Conservation (phyloP, 1,284 basidiomycete genomes). For the Microbotryomycetes sp. region DNA sequence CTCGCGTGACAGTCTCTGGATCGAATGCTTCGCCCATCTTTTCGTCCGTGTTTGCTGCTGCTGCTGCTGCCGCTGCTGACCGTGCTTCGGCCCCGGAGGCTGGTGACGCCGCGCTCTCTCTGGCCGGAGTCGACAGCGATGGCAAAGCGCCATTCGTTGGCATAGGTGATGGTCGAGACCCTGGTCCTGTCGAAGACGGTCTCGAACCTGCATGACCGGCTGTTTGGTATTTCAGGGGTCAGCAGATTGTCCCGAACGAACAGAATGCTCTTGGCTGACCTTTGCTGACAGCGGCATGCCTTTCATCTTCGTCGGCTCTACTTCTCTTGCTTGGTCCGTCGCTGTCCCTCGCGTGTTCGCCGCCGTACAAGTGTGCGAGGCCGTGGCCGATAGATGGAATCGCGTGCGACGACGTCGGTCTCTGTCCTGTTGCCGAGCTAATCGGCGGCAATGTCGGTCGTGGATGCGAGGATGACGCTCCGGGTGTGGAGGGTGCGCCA, state of each 20-base stretch:
- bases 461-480: constrained; percentile 37
- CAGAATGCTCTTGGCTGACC: no score
- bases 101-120: background rate
- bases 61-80: background rate
- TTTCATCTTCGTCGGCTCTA: background rate
- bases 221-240: background rate
- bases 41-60: background rate
- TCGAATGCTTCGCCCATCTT: constrained; percentile 44
- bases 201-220: constrained; percentile 5
- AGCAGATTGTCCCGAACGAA: no score
- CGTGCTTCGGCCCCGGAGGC: background rate
- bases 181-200: constrained; percentile 15
- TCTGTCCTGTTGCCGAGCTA: background rate
- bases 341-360: background rate
- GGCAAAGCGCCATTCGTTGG: constrained; percentile 1
- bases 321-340: background rate
- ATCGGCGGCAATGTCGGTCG: constrained; percentile 12
- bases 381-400: constrained; percentile 1
- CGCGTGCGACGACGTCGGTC: constrained; percentile 1
- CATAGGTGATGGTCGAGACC: constrained; percentile 17
- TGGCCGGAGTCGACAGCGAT: constrained; percentile 7
- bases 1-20: constrained; percentile 48
- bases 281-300: no score
- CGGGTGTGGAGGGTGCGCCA: constrained; percentile 23
- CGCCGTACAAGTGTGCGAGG: background rate